Evolutionary conservation across 2,329 filamentous ascomycete species (phyloP).

Genomic region (Paracorniculantispora psalliotae): DNA sequence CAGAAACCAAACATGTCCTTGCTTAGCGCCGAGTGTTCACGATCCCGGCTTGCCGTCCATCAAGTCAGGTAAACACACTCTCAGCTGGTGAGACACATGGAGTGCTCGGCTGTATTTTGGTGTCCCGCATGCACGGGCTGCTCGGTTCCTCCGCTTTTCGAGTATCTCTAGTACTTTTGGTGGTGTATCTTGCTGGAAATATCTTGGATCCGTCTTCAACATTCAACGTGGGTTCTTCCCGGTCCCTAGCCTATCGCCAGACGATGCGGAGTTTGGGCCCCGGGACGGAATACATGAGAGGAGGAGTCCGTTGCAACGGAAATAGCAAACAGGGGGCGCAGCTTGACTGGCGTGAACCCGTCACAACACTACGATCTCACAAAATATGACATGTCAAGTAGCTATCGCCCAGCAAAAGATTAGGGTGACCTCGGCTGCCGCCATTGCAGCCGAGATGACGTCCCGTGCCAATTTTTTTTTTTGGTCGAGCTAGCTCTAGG

Average conservation of each 20-base stretch:
- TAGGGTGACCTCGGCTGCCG: not conserved
- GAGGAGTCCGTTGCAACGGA: not conserved
- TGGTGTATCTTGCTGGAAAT: no score
- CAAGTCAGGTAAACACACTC: not conserved
- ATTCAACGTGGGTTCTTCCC: no score
- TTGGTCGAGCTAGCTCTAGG: not conserved
- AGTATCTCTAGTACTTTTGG: no score
- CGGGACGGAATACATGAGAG: not conserved
- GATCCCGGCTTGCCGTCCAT: not conserved
- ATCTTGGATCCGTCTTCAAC: no score
- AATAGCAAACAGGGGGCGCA: not conserved
- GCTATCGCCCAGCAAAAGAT: not conserved
- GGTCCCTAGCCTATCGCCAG: not conserved
- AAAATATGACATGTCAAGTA: slow-evolving; percentile 8
- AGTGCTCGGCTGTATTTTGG: not conserved
- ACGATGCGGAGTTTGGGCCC: not conserved
- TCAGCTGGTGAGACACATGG: not conserved
- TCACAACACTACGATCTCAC: not conserved
- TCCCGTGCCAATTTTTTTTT: not conserved
- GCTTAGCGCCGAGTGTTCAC: not conserved
- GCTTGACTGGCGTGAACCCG: not conserved
- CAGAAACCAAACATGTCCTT: not conserved
- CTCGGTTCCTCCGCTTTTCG: not conserved
- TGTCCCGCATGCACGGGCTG: no score
- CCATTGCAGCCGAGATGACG: not conserved